Percentiles rank a stretch among this genome's conserved stretches.
These are phyloP conservation scores for Lyophyllum semitale DNA, from an alignment of 768 basidiomycete species.

Conservation along the genomic window DNA sequence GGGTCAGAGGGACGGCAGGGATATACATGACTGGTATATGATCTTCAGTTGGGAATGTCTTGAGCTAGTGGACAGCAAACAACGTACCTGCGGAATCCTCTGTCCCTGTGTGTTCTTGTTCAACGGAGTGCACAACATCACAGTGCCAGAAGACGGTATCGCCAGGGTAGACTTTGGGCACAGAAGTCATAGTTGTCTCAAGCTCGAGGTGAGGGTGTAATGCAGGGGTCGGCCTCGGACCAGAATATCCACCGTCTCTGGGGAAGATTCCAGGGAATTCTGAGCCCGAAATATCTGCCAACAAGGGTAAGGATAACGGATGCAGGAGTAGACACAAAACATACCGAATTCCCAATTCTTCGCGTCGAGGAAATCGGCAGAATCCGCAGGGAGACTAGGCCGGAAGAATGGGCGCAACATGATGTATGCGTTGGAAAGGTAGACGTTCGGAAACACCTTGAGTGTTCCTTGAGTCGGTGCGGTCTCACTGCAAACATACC, in stretches of 20 bases:
- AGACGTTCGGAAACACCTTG: conserved; percentile 66
- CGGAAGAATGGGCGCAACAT: conserved; percentile 80
- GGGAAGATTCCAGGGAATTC: conserved; percentile 56
- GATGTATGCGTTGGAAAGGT: conserved; percentile 68
- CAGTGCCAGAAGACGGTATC: conserved; percentile 84
- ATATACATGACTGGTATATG: conserved; percentile 71
- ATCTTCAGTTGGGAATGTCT: background rate
- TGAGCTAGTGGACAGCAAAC: background rate
- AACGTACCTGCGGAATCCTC: conserved; percentile 56
- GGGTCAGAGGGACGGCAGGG: conserved; percentile 67
- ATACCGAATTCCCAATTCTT: conserved; percentile 58
- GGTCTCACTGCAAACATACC: conserved; percentile 46
- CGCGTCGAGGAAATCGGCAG: conserved; percentile 44
- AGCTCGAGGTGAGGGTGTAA: conserved; percentile 72
- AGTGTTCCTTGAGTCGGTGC: conserved; percentile 71
- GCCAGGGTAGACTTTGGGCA: conserved; percentile 72
- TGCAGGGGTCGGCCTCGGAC: conserved; percentile 50
- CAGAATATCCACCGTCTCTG: conserved; percentile 37
- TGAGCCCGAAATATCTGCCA: conserved; percentile 43
- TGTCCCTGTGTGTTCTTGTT: conserved; percentile 51
- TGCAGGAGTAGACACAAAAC: background rate
- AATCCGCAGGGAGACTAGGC: conserved; percentile 40
- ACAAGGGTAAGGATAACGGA: background rate
- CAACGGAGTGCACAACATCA: conserved; percentile 52
- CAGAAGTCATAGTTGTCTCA: conserved; percentile 64